Percentiles rank a stretch among this genome's conserved stretches.
Conservation (phyloP, 2,329 filamentous ascomycete species). For the Trichoderma sp. region DNA sequence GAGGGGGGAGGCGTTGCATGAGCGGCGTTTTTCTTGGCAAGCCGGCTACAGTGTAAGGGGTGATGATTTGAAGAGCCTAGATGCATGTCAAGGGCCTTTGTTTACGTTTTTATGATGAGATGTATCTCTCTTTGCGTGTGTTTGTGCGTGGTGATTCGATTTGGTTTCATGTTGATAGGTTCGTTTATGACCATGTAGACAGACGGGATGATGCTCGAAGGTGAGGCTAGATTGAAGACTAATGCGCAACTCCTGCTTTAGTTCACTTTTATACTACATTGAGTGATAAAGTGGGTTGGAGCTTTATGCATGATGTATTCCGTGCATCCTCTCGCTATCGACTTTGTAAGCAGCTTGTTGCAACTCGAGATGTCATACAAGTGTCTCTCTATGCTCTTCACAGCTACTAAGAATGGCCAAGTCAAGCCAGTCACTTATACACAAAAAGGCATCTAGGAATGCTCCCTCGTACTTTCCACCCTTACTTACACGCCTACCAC, state of each 20-base stretch:
- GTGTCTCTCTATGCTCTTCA: neutral
- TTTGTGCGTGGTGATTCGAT: neutral
- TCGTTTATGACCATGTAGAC: neutral
- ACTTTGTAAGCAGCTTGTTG: neutral
- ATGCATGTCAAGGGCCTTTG: neutral
- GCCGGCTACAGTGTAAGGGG: neutral
- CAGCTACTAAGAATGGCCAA: too few species aligned
- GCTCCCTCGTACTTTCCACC: neutral
- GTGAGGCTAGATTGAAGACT: neutral
- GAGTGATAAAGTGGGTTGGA: neutral
- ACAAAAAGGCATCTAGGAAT: too few species aligned
- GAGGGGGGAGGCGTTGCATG: slow-evolving; percentile 13
- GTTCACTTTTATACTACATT: neutral
- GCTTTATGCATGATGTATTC: neutral
- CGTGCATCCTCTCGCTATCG: neutral
- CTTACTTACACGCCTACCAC: neutral
- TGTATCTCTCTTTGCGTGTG: neutral
- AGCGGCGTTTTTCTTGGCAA: slow-evolving; percentile 16
- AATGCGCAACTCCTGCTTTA: neutral
- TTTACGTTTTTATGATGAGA: slow-evolving; percentile 16
- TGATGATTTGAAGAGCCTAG: neutral
- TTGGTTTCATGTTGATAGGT: neutral
- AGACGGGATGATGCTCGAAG: neutral
- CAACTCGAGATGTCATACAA: neutral
- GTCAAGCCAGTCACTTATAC: too few species aligned